Conservation (phyloP, 2,329 filamentous ascomycete genomes). For the Pseudopyrenochaeta lycopersici region DNA sequence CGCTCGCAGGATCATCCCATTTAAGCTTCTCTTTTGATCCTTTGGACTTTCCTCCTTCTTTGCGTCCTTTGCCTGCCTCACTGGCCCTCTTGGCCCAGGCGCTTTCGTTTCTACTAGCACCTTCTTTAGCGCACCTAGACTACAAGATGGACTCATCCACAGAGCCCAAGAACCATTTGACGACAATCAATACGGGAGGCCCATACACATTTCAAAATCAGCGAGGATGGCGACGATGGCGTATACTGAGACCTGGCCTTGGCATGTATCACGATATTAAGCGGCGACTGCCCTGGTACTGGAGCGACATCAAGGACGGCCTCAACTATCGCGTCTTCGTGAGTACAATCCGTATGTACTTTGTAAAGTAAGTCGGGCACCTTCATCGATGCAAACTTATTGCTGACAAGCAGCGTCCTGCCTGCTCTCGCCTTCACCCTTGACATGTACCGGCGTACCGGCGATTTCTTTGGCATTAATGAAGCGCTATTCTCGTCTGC, state of each 20-base stretch:
- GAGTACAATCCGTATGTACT: constrained; percentile 66
- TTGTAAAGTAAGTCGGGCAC: constrained; percentile 57
- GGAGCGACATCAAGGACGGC: constrained; percentile 64
- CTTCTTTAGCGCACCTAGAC: too few species aligned
- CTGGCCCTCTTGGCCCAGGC: too few species aligned
- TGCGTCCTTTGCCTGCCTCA: too few species aligned
- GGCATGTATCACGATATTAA: constrained; percentile 66
- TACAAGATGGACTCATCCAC: too few species aligned
- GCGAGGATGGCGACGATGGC: constrained; percentile 53
- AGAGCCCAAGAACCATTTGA: neutral
- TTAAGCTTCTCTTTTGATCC: too few species aligned
- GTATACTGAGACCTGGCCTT: constrained; percentile 55
- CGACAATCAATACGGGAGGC: constrained; percentile 29
- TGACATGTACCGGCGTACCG: constrained; percentile 66
- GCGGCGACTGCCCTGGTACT: constrained; percentile 63
- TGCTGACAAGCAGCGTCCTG: constrained; percentile 59
- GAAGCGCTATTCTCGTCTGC: constrained; percentile 65
- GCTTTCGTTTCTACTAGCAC: too few species aligned
- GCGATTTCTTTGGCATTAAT: constrained; percentile 65
- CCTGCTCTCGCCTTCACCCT: constrained; percentile 67
- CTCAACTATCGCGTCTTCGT: constrained; percentile 65
- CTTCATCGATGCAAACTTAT: neutral
- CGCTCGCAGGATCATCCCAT: too few species aligned
- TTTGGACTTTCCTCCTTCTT: too few species aligned
- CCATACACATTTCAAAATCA: constrained; percentile 48